Evolutionary conservation across 805 yeast species (phyloP).

Genomic region (Candida ponderosae): DNA sequence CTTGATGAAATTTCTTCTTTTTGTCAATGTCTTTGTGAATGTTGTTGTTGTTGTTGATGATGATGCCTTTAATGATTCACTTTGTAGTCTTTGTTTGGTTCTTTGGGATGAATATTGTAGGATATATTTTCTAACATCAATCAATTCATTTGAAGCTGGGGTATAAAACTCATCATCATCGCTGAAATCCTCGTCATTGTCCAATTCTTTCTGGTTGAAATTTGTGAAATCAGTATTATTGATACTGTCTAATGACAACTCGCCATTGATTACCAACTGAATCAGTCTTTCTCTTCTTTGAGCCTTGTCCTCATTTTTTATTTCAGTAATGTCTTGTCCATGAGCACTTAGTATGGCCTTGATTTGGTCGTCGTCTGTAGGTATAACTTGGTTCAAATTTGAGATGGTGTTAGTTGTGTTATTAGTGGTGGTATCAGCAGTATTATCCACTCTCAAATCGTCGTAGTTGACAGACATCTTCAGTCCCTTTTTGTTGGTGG

Average conservation of each 20-base stretch:
- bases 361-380: conserved; percentile 64
- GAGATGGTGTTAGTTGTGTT: too few relatives aligned
- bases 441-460: conserved; percentile 19
- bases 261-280: conserved; percentile 28
- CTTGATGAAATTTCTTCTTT: conserved; percentile 35
- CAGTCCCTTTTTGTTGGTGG: too few relatives aligned
- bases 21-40: conserved; percentile 33
- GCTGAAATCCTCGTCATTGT: conserved; percentile 20
- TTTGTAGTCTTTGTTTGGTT: conserved; percentile 34
- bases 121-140: conserved; percentile 42
- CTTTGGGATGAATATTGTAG: conserved; percentile 41
- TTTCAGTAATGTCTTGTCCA: too few relatives aligned
- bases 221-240: conserved; percentile 6
- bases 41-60: conserved; percentile 23
- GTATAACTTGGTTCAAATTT: too few relatives aligned
- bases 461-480: conserved; percentile 15
- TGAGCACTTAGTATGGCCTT: conserved; percentile 35
- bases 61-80: conserved; percentile 17
- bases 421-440: too few relatives aligned
- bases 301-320: conserved; percentile 57
- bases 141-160: conserved; percentile 56
- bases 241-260: conserved; percentile 12
- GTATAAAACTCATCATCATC: conserved; percentile 81
- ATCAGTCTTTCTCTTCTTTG: conserved; percentile 56
- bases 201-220: conserved; percentile 12